Evolutionary conservation across 2,329 filamentous ascomycete species (phyloP).

Genomic region (Fusarium gaditjirri): DNA sequence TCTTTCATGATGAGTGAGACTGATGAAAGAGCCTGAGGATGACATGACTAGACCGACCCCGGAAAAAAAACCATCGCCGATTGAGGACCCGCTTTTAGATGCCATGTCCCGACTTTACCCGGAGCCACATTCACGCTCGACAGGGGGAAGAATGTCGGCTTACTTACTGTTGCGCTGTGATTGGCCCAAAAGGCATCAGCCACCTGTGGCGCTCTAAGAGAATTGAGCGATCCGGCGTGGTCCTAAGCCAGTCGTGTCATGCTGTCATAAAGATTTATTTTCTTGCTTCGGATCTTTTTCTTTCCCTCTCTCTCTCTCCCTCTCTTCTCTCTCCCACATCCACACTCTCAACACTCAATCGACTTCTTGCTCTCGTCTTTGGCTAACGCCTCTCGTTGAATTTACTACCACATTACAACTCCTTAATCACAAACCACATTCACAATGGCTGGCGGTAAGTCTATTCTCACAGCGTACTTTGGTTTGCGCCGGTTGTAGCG

Average conservation of each 20-base stretch:
- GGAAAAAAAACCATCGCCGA: conserved; percentile 32
- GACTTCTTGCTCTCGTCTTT: conserved; percentile 20
- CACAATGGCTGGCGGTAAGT: conserved; percentile 62
- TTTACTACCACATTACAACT: conserved; percentile 28
- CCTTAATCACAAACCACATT: conserved; percentile 38
- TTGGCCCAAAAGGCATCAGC: conserved; percentile 48
- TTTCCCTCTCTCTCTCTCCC: conserved; percentile 35
- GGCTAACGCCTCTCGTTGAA: conserved; percentile 33
- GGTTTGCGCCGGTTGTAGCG: conserved; percentile 17
- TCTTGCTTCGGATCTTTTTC: conserved; percentile 40
- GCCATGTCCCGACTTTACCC: conserved; percentile 50
- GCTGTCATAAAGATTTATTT: conserved; percentile 55
- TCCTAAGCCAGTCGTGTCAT: conserved; percentile 44
- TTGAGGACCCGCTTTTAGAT: conserved; percentile 4
- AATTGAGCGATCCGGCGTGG: conserved; percentile 18
- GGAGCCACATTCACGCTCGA: conserved; percentile 34
- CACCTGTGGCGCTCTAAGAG: conserved; percentile 33
- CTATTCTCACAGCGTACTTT: neutral
- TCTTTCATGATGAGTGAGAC: conserved; percentile 1
- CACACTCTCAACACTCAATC: conserved; percentile 20
- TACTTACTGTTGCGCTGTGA: conserved; percentile 41
- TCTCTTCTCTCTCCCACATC: conserved; percentile 29
- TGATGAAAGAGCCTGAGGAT: conserved; percentile 22
- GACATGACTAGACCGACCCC: conserved; percentile 37
- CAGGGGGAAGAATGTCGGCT: conserved; percentile 22